These are phyloP conservation scores for Gymnopus androsaceus DNA, from an alignment of 1,284 basidiomycete species.

Conservation along the genomic window DNA sequence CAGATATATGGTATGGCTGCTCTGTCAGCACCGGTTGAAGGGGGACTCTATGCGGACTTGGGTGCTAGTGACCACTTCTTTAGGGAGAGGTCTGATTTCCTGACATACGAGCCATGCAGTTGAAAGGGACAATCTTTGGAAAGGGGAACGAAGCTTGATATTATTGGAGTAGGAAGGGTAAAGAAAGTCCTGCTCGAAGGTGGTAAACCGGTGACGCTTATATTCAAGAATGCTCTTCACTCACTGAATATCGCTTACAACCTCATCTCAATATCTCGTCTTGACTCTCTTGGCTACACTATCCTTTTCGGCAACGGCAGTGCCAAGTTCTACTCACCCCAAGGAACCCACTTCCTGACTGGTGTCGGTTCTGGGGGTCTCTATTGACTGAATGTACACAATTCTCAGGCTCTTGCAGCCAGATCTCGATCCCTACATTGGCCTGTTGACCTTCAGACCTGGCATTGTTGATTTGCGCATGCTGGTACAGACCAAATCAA, in stretches of 20 bases:
- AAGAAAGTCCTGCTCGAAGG: constrained; percentile 1
- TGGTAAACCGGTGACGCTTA: neutral
- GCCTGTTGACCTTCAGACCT: neutral
- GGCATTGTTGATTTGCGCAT: constrained; percentile 7
- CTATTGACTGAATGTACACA: neutral
- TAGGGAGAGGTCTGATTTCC: neutral
- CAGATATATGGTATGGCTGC: neutral
- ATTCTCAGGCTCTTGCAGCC: neutral
- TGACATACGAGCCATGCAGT: neutral
- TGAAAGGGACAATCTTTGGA: neutral
- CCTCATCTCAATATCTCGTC: neutral
- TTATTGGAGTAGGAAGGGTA: constrained; percentile 3
- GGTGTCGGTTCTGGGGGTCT: neutral
- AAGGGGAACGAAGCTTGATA: neutral
- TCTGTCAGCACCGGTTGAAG: neutral
- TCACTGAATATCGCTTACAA: neutral
- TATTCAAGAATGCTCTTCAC: constrained; percentile 8
- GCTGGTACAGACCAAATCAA: neutral
- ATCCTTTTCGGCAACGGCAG: neutral
- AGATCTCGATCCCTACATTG: neutral
- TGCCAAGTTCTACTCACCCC: constrained; percentile 2
- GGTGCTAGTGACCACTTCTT: constrained; percentile 12
- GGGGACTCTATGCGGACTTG: neutral
- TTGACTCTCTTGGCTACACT: neutral
- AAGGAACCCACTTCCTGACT: neutral